Base-by-base conservation (phyloP, 495 filamentous ascomycete species). In the Xylaria palmicola region DNA sequence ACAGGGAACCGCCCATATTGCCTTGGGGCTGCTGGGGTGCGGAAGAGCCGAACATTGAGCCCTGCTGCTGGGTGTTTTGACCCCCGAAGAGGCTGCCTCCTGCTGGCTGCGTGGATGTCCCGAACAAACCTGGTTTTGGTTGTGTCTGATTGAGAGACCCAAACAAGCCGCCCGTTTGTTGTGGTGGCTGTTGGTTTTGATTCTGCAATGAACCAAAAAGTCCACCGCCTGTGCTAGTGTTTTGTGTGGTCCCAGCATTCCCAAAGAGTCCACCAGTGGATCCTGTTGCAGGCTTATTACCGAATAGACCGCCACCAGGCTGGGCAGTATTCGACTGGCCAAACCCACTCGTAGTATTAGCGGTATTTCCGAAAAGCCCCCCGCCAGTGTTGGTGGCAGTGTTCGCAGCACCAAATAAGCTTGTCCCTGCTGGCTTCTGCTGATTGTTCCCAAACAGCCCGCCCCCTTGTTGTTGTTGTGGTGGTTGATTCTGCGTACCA, bases 61-160 rank as follows among this genome's bases (percentile, higher is more conserved):
- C 74, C 54, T 77, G 75, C 34, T 74, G 73, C 62, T 77, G 73
- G 49, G 67, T 68, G 53, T 64, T 72, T 72, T 86, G 86, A 34
- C 62, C 69, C 4, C 86, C 87, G 62, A 94, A 93, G 27, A 96
- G 70, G 62, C 88, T 82, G 30, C 80, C 72, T 4, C 79, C 76
- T 30, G 71, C 69, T 12, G 72, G 65, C 27, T 72, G 59, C 3
- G 72, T 66, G 10, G 59, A 48, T 26, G 61, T 30, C n/a, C 79
- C 77, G 34, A 83, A 84, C 24, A 81, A 56, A 63, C 68, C 72
- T 55, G 74, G 73, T 64, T 78, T 80, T 60, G 66, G 71, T 61
- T 79, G 74, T 19, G 67, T 69, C 44, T 67, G 72, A 29, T 75
- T 70, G 13, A 80, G 54, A 13, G 68, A 53, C 7, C 80, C 77